These are phyloP conservation scores for Eucalyptus polyanthemos DNA, from an alignment of 345 rosid species.

Conservation along the genomic window DNA sequence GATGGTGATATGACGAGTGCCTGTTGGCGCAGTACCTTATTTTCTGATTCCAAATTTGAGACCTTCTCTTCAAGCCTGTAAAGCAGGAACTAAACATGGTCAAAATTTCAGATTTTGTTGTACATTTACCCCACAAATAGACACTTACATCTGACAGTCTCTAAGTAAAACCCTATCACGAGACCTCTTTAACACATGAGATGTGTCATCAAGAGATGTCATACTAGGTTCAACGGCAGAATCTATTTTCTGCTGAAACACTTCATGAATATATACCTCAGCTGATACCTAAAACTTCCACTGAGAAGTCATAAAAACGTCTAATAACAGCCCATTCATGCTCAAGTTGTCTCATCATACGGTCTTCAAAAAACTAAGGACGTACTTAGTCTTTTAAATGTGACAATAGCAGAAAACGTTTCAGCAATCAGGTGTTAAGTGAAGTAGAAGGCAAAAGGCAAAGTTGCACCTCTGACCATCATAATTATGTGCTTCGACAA, in stretches of 20 bases:
- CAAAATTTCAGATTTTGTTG: neutral
- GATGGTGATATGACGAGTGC: conserved; percentile 77
- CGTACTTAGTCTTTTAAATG: neutral
- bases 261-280: neutral
- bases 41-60: conserved; percentile 85
- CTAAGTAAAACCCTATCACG: neutral
- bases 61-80: conserved; percentile 67
- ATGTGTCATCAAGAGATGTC: neutral
- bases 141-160: neutral
- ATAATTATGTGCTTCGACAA: neutral
- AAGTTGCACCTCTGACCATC: neutral
- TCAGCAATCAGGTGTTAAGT: neutral
- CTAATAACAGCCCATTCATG: neutral
- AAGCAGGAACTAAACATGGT: neutral
- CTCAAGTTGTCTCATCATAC: neutral
- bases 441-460: neutral
- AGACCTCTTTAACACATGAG: neutral
- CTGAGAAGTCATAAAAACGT: neutral
- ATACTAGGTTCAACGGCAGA: neutral
- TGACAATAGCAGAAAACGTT: neutral
- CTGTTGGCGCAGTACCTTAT: conserved; percentile 85
- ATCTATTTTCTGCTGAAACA: neutral
- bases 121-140: neutral
- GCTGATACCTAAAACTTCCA: neutral
- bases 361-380: neutral